These are phyloP conservation scores for Haematococcus lacustris DNA, from an alignment of 139 green algal genomes.

Conservation along the genomic window DNA sequence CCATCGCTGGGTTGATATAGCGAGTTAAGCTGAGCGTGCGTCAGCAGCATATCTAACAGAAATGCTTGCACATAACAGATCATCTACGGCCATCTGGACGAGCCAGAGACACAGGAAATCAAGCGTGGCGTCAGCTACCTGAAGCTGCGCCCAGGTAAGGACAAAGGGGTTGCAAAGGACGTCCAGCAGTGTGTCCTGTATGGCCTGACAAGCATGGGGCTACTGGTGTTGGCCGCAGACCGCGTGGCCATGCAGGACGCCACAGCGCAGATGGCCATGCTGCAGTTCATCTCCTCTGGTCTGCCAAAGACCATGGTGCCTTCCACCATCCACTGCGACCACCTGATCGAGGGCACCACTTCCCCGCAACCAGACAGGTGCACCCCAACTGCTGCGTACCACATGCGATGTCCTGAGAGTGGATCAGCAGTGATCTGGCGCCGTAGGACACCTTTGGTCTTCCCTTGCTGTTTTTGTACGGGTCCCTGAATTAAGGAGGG, in stretches of 20 bases:
- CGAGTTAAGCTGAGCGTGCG: neutral
- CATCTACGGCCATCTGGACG: slow-evolving; percentile 91
- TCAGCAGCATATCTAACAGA: neutral
- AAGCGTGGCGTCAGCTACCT: slow-evolving; percentile 82
- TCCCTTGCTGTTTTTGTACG: too few relatives aligned
- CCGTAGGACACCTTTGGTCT: too few relatives aligned
- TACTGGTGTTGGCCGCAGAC: slow-evolving; percentile 44
- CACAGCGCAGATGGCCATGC: slow-evolving; percentile 93
- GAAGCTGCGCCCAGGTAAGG: slow-evolving; percentile 73
- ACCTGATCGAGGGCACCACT: slow-evolving; percentile 93
- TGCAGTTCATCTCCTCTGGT: slow-evolving; percentile 94
- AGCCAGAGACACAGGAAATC: slow-evolving; percentile 77
- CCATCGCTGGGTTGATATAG: neutral
- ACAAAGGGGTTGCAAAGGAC: too few relatives aligned
- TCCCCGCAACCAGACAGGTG: slow-evolving; percentile 75
- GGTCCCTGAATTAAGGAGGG: too few relatives aligned
- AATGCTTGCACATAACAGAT: slow-evolving; percentile 42
- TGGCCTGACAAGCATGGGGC: neutral
- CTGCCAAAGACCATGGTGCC: slow-evolving; percentile 83
- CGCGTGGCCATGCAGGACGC: slow-evolving; percentile 95
- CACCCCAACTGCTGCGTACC: too few relatives aligned
- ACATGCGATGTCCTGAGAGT: too few relatives aligned
- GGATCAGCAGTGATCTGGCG: too few relatives aligned
- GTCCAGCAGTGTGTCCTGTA: neutral
- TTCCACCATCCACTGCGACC: slow-evolving; percentile 93